Base-by-base conservation (phyloP, 805 yeast species). In the Cyberlindnera lachancei region DNA sequence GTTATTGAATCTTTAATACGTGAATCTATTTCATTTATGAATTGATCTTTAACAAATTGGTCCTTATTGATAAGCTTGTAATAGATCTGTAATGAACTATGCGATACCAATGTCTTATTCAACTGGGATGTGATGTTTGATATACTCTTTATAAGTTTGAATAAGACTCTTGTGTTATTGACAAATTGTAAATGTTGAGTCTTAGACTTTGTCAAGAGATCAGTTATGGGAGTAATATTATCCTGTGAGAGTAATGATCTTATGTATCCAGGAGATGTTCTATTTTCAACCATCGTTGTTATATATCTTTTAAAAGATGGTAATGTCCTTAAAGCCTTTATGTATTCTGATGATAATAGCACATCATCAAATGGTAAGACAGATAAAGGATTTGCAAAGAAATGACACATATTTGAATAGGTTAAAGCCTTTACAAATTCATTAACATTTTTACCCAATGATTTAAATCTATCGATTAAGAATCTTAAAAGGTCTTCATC, bases 251-350 rank as follows among this genome's bases (percentile, higher is more conserved):
- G 30, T 4, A 55, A 29, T 3, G 10, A 17, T 13, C 29, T 14
- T 7, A 48, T 40, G 28, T 37, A 27, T 5, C 32, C n/a, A 1
- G 22, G 23, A 5, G 24, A 28, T n/a, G 27, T 23, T 29, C 10
- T 33, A 30, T 11, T 30, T 15, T 23, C 38, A 30, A 23, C 38
- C 39, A 18, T 36, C 19, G 5, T 40, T 15, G 2, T 17, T 23
- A 59, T 37, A 29, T 44, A 41, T 15, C 34, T 28, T 27, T 36
- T 44, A 36, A 63, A 63, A 1, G 70, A 61, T 0, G 63, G 61
- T 20, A 63, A 41, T 44, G 50, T 45, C 24, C 64, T 46, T 2
- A 62, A 32, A 2, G 60, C 54, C 4, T 30, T 27, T 11, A 35
- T 29, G 27, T 59, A 45, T 12, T 34, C 31, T 10, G 30, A 28